Conservation (phyloP, 2,329 filamentous ascomycete species). For the Monosporascus sp. region DNA sequence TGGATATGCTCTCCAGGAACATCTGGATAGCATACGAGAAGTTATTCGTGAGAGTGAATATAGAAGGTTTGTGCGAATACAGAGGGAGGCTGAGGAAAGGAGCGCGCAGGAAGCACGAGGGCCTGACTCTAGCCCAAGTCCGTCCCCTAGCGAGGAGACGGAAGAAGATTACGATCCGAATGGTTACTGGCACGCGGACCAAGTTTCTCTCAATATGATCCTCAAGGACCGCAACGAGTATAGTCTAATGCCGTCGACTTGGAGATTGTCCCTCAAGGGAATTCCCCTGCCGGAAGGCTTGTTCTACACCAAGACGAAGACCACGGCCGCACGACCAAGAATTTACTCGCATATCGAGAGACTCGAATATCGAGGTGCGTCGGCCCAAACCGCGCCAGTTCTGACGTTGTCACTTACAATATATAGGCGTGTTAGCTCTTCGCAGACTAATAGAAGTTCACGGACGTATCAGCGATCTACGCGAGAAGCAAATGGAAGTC, state of each 20-base stretch:
- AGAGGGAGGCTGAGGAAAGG: not conserved
- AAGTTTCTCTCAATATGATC: conserved; percentile 23
- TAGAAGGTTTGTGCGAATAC: not conserved
- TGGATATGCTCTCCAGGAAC: too few species aligned
- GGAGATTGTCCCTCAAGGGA: conserved; percentile 26
- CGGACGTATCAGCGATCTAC: conserved; percentile 19
- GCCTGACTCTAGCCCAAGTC: not conserved
- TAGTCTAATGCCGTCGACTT: conserved; percentile 26
- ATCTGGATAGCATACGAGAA: not conserved
- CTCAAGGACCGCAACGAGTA: conserved; percentile 24
- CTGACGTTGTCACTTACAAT: conserved; percentile 2
- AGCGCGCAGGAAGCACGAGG: not conserved
- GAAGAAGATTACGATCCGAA: conserved; percentile 11
- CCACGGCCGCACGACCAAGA: conserved; percentile 19
- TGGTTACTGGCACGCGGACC: conserved; percentile 20
- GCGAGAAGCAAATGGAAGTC: conserved; percentile 9
- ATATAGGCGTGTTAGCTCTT: conserved; percentile 18
- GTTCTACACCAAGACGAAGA: conserved; percentile 22
- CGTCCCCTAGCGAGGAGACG: not conserved
- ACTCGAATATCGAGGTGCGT: conserved; percentile 26
- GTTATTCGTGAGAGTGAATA: not conserved
- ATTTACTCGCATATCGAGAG: conserved; percentile 24
- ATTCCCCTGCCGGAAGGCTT: conserved; percentile 25
- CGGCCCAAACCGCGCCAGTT: not conserved
- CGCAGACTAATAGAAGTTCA: conserved; percentile 22